Percentiles rank a stretch among this genome's conserved stretches.
Conservation (phyloP, 495 filamentous ascomycete genomes). For the Delitschia confertaspora region DNA sequence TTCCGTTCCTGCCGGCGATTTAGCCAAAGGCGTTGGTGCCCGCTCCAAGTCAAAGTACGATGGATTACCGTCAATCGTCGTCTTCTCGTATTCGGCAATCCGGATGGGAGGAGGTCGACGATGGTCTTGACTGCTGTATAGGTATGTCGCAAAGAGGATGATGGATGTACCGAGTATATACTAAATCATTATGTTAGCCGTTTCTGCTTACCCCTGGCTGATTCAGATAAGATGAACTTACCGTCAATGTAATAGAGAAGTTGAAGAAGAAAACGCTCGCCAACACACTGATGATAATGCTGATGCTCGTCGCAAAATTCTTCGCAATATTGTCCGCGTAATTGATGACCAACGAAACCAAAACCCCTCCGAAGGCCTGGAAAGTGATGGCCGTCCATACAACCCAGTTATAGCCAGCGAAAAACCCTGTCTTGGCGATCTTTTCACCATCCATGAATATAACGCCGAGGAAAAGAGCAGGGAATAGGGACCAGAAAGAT, state of each 20-base stretch:
- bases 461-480: slow-evolving; percentile 77
- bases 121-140: slow-evolving; percentile 54
- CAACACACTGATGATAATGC: slow-evolving; percentile 73
- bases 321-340: slow-evolving; percentile 83
- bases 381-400: slow-evolving; percentile 79
- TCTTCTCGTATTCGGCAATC: slow-evolving; percentile 71
- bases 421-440: slow-evolving; percentile 77
- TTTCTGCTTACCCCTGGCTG: neutral
- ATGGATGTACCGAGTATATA: slow-evolving; percentile 70
- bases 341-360: slow-evolving; percentile 75
- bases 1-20: slow-evolving; percentile 44
- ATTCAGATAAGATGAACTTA: slow-evolving; percentile 41
- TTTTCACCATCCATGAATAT: slow-evolving; percentile 76
- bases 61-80: slow-evolving; percentile 41
- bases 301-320: slow-evolving; percentile 86
- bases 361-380: slow-evolving; percentile 74
- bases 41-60: slow-evolving; percentile 46
- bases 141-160: slow-evolving; percentile 71
- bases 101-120: slow-evolving; percentile 62
- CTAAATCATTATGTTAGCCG: too few species aligned
- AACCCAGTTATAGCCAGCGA: slow-evolving; percentile 83
- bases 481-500: slow-evolving; percentile 82
- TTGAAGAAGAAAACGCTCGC: slow-evolving; percentile 81
- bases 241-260: slow-evolving; percentile 58
- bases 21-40: slow-evolving; percentile 28